A percentile compares a stretch with the other conserved stretches of the same genome.
These are phyloP conservation scores for Atkinsonella hypoxylon DNA, from an alignment of 2,329 filamentous ascomycete genomes.

Conservation along the genomic window DNA sequence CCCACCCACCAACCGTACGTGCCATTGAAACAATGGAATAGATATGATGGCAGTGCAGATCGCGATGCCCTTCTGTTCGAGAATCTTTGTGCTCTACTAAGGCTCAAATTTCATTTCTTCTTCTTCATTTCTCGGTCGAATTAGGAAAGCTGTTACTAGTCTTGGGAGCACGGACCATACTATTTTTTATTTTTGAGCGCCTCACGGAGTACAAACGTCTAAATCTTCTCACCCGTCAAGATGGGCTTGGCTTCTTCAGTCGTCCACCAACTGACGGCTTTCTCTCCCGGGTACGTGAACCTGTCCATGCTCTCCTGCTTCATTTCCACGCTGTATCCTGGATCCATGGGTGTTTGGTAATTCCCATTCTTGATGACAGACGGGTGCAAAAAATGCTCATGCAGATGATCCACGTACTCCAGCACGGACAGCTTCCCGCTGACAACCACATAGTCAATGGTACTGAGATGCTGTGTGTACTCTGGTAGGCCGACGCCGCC, in stretches of 20 bases:
- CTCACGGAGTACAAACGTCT: conserved; percentile 6
- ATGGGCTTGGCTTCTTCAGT: conserved; percentile 68
- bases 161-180: no score
- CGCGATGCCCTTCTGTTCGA: no score
- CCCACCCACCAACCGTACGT: no score
- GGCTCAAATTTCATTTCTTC: no score
- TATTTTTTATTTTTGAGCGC: no score
- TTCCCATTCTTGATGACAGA: conserved; percentile 71
- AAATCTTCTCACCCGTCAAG: conserved; percentile 49
- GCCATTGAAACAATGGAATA: no score
- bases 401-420: conserved; percentile 87
- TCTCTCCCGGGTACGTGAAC: conserved; percentile 64
- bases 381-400: conserved; percentile 85
- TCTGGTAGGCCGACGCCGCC: conserved; percentile 85
- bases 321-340: conserved; percentile 92
- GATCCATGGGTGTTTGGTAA: conserved; percentile 71
- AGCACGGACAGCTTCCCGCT: conserved; percentile 69
- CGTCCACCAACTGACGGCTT: conserved; percentile 77
- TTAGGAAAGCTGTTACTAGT: no score
- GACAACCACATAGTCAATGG: conserved; percentile 85
- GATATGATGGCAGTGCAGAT: no score
- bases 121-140: no score
- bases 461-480: conserved; percentile 86
- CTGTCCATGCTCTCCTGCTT: conserved; percentile 74
- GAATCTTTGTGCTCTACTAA: no score